Conservation (phyloP, 2,329 filamentous ascomycete genomes). For the Claviceps monticola region DNA sequence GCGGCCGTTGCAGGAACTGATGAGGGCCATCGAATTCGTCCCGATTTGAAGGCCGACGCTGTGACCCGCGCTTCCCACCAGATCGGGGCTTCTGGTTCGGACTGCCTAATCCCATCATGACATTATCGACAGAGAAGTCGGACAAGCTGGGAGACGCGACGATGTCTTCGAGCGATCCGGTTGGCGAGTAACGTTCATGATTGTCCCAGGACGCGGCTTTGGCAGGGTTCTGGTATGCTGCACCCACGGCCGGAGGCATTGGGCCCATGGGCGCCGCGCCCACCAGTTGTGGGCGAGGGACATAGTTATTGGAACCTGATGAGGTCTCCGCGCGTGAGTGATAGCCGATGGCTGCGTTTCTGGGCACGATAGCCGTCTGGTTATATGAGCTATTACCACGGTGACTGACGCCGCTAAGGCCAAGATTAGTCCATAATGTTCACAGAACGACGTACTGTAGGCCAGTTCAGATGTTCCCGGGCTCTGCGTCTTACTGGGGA, state of each 20-base stretch:
- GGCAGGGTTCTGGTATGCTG: conserved; percentile 25
- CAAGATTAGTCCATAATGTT: conserved; percentile 18
- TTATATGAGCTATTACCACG: conserved; percentile 19
- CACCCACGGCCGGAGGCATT: conserved; percentile 15
- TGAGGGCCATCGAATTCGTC: conserved; percentile 85
- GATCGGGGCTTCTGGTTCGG: conserved; percentile 30
- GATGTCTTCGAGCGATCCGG: conserved; percentile 45
- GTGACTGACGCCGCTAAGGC: conserved; percentile 29
- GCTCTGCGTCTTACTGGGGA: conserved; percentile 23
- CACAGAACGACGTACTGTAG: not conserved
- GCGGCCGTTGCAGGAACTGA: conserved; percentile 63
- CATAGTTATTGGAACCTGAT: conserved; percentile 25
- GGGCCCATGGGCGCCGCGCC: conserved; percentile 19
- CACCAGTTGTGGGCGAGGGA: conserved; percentile 27
- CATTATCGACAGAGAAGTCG: conserved; percentile 45
- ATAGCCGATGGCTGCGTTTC: conserved; percentile 18
- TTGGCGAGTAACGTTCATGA: conserved; percentile 39
- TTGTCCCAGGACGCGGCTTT: conserved; percentile 19
- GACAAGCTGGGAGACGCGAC: conserved; percentile 43
- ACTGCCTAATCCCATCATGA: conserved; percentile 25
- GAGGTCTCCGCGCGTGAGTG: conserved; percentile 25
- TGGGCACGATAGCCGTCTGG: conserved; percentile 8
- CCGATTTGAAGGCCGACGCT: conserved; percentile 62
- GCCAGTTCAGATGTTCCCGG: not conserved
- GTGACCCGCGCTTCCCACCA: conserved; percentile 36